Percentiles rank a stretch among this genome's conserved stretches.
Evolutionary conservation across 78 protist species (phyloP).

Genomic region (Dictyostelium citrinum): DNA sequence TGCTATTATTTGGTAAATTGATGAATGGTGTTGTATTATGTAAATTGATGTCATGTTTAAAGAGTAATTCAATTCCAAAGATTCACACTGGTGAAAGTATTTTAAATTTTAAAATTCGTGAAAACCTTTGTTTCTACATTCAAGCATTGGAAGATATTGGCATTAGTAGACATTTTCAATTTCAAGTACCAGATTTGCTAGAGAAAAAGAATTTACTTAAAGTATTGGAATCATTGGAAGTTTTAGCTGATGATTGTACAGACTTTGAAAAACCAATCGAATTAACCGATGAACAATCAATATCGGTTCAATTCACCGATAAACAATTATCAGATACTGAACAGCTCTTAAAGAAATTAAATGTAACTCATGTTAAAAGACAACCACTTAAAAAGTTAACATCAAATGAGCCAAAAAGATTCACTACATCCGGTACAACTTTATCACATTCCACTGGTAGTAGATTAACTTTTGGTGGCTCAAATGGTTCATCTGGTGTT

Average conservation of each 20-base stretch:
- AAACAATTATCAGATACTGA: conserved; percentile 34
- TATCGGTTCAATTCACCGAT: conserved; percentile 11
- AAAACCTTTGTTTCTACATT: conserved; percentile 35
- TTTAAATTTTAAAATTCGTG: conserved; percentile 46
- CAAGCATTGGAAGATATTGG: conserved; percentile 59
- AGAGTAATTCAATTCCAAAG: conserved; percentile 50
- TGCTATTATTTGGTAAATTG: background rate
- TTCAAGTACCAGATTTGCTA: conserved; percentile 18
- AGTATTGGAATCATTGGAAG: conserved; percentile 66
- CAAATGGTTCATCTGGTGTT: too few species aligned
- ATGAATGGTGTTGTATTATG: conserved; percentile 52
- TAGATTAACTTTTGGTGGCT: background rate
- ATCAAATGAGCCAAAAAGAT: conserved; percentile 23
- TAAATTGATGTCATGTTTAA: conserved; percentile 24
- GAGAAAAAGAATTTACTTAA: conserved; percentile 37
- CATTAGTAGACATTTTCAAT: conserved; percentile 27
- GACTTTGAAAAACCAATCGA: conserved; percentile 45
- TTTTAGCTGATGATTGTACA: conserved; percentile 46
- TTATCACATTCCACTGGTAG: background rate
- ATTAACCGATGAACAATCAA: conserved; percentile 19
- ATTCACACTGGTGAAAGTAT: conserved; percentile 34
- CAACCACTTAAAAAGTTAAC: conserved; percentile 29
- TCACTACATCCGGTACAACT: background rate
- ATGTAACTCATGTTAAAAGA: conserved; percentile 32
- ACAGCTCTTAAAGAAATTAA: background rate